Conservation (phyloP, 805 yeast genomes). For the Ogataea parapolymorpha region DNA sequence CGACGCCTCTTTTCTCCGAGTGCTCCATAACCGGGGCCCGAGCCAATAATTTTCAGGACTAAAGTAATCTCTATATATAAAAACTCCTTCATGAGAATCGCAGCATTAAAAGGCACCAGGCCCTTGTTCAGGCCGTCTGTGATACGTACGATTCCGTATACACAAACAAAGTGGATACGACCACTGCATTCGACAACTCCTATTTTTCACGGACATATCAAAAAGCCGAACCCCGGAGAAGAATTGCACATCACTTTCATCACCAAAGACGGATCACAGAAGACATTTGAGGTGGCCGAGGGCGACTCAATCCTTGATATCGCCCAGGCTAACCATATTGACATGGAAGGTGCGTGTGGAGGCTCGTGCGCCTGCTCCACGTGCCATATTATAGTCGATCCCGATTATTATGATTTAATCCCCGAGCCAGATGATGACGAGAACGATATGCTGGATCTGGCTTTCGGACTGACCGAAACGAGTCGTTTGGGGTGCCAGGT, state of each 20-base stretch:
- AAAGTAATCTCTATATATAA: slow-evolving; percentile 8
- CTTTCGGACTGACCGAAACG: slow-evolving; percentile 96
- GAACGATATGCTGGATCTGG: slow-evolving; percentile 96
- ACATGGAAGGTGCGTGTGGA: slow-evolving; percentile 98
- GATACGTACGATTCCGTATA: not conserved
- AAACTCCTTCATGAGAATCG: not conserved
- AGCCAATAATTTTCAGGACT: slow-evolving; percentile 12
- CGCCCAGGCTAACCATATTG: slow-evolving; percentile 89
- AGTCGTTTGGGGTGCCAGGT: slow-evolving; percentile 95
- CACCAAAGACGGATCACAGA: slow-evolving; percentile 85
- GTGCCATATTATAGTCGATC: slow-evolving; percentile 95
- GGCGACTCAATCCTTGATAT: slow-evolving; percentile 92
- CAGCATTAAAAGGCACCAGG: not conserved
- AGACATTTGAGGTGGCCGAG: slow-evolving; percentile 79
- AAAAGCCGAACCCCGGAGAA: slow-evolving; percentile 90
- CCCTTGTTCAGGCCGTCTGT: not conserved
- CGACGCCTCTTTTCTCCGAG: slow-evolving; percentile 3
- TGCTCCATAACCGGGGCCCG: slow-evolving; percentile 10
- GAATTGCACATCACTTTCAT: slow-evolving; percentile 85
- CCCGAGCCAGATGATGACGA: slow-evolving; percentile 98
- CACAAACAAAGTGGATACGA: slow-evolving; percentile 1
- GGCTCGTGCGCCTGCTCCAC: slow-evolving; percentile 99
- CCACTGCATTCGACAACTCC: slow-evolving; percentile 19
- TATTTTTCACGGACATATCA: slow-evolving; percentile 74
- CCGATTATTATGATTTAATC: slow-evolving; percentile 83